phyloP scores from a whole-genome alignment of 2,329 filamentous ascomycete genomes.

The Phyllachora maydis region DNA sequence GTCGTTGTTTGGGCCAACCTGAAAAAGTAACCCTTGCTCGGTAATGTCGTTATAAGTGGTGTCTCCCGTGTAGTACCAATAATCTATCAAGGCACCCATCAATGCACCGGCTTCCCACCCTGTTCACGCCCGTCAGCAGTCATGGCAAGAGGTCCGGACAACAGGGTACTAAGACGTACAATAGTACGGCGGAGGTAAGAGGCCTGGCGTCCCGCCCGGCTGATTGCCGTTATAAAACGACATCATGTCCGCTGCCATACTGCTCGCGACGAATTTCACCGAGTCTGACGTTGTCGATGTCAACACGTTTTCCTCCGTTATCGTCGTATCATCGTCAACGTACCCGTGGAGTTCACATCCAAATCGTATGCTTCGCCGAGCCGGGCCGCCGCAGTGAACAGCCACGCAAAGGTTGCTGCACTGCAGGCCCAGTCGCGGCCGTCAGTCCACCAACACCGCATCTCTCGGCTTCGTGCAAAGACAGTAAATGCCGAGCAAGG shows the following conservation, averaged over 20 bases:
- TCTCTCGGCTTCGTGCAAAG: conserved; percentile 1
- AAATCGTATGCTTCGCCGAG: conserved; percentile 5
- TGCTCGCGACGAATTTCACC: conserved; percentile 23
- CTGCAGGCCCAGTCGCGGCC: neutral
- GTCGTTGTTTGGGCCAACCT: conserved; percentile 51
- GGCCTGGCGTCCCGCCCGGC: conserved; percentile 26
- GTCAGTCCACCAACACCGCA: conserved; percentile 2
- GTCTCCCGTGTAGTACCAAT: conserved; percentile 70
- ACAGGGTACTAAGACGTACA: conserved; percentile 15
- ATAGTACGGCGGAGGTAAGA: conserved; percentile 31
- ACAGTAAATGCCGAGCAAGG: too few relatives aligned
- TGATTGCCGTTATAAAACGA: conserved; percentile 24
- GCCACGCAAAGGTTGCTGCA: conserved; percentile 3
- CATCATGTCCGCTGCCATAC: conserved; percentile 29
- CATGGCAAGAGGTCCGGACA: conserved; percentile 12
- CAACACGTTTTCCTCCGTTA: conserved; percentile 4
- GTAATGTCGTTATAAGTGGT: conserved; percentile 47
- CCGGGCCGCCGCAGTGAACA: conserved; percentile 2
- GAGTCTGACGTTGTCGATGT: conserved; percentile 50
- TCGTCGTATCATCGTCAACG: neutral
- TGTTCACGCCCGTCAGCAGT: conserved; percentile 6
- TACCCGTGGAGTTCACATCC: conserved; percentile 7
- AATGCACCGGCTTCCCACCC: conserved; percentile 61
- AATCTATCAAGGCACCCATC: conserved; percentile 52
- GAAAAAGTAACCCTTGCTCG: conserved; percentile 48